phyloP scores from a whole-genome alignment of 139 green algal genomes.

The Dunaliella primolecta region DNA sequence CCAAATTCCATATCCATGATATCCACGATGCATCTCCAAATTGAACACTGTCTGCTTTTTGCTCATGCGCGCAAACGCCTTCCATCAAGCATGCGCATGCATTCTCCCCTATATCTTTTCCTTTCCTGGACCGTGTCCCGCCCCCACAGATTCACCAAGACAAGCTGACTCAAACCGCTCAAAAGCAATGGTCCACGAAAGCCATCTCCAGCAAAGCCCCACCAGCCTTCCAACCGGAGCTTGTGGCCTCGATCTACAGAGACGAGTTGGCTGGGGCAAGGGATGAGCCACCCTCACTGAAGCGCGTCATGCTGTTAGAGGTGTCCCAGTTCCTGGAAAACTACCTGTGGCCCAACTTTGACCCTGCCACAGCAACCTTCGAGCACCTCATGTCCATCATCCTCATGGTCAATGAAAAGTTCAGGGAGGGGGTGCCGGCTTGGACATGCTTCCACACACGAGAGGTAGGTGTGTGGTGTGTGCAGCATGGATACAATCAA shows the following conservation, averaged over 20 bases:
- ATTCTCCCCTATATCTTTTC: too few species aligned
- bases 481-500: too few species aligned
- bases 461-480: conserved; percentile 39
- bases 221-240: conserved; percentile 51
- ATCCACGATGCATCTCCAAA: too few species aligned
- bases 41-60: too few species aligned
- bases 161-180: conserved; percentile 46
- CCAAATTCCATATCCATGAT: background rate
- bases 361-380: conserved; percentile 38
- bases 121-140: too few species aligned
- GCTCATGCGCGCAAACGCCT: too few species aligned
- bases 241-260: conserved; percentile 66
- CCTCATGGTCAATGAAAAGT: conserved; percentile 95
- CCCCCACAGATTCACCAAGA: conserved; percentile 31
- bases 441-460: conserved; percentile 74
- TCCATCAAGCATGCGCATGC: too few species aligned
- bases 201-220: background rate
- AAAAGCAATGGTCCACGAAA: conserved; percentile 47
- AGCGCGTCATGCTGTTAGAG: conserved; percentile 76
- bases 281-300: conserved; percentile 39
- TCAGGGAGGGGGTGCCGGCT: conserved; percentile 74
- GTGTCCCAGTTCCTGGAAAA: conserved; percentile 93
- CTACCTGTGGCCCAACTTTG: conserved; percentile 91
- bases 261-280: conserved; percentile 56
- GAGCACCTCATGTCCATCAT: conserved; percentile 87